Conservation (phyloP, 352 stramenopile genomes). For the Thalassiosira exigua region DNA sequence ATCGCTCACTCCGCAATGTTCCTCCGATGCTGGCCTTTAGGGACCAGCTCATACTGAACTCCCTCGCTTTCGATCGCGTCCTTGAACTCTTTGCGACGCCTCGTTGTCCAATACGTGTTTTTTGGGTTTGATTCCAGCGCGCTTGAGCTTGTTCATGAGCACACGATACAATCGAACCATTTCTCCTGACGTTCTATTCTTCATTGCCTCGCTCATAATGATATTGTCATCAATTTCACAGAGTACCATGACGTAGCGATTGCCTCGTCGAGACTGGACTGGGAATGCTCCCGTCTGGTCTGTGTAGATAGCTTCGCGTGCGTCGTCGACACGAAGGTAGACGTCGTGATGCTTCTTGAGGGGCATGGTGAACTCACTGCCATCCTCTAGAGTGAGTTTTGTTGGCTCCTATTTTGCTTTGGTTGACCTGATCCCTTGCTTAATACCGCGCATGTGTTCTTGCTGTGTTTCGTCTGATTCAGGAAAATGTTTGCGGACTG, state of each 20-base stretch:
- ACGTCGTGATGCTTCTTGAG: constrained; percentile 7
- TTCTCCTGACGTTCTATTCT: constrained; percentile 20
- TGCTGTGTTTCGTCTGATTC: constrained; percentile 30
- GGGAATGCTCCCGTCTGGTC: constrained; percentile 64
- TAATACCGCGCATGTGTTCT: constrained; percentile 25
- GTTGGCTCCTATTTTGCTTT: constrained; percentile 7
- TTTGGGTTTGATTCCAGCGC: constrained; percentile 14
- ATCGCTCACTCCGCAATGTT: constrained; percentile 67
- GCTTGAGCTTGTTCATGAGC: constrained; percentile 12
- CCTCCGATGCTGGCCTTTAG: constrained; percentile 44
- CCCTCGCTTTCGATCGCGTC: constrained; percentile 26
- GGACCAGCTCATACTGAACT: constrained; percentile 44
- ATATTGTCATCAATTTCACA: constrained; percentile 61
- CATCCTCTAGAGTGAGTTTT: neutral
- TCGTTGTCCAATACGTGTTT: constrained; percentile 59
- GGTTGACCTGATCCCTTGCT: constrained; percentile 23
- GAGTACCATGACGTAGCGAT: constrained; percentile 68
- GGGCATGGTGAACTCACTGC: neutral
- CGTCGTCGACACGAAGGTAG: constrained; percentile 6
- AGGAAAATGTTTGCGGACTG: constrained; percentile 37
- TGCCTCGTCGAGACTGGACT: constrained; percentile 37
- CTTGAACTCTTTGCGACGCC: constrained; percentile 24
- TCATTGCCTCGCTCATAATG: constrained; percentile 57
- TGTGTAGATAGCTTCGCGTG: constrained; percentile 31
- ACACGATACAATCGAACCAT: constrained; percentile 47